Evolutionary conservation across 768 basidiomycete genomes (phyloP), one percentile per base, ranked within the genome.

Genomic region (Auriscalpium microsporum): DNA sequence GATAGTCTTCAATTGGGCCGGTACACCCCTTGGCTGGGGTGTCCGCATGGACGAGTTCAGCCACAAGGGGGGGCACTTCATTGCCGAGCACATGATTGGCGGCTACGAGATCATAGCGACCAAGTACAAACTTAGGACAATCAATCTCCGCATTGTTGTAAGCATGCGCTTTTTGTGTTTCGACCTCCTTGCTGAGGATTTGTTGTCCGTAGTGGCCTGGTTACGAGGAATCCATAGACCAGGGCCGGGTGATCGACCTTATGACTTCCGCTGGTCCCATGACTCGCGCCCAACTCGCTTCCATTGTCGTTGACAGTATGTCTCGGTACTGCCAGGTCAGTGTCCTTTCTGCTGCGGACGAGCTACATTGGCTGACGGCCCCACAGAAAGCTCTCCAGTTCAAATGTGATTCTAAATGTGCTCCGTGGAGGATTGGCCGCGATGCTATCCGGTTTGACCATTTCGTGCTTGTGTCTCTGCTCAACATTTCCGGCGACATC

Each of bases 401-500:
- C 9, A 14, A 8, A n/a, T 10, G n/a, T 17, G 16, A 17, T 11
- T 4, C 8, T 10, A 9, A 11, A n/a, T 17, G 17, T 10, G n/a
- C 37, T 8, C n/a, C n/a, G 2, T 50, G 50, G 50, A n/a, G n/a
- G 4, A 38, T 50, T 14, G 13, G 34, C n/a, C 33, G 14, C 8
- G 35, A 19, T 5, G 14, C 10, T 6, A 50, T 52, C 1, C n/a
- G 40, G 9, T 13, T 52, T 23, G 19, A 37, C 52, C 40, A 52
- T 14, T 8, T 52, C 52, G 14, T 37, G n/a, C 34, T 52, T 9
- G 38, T 45, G 8, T 14, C 52, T 13, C 9, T 52, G 21, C 23
- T 52, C 38, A 52, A 52, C 52, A 19, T 52, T 37, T 45, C 19
- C 42, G 52, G 44, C 52, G 52, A 52, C 35, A 23, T 34, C n/a